Base-by-base conservation (phyloP, 2,329 filamentous ascomycete species). In the Monilinia aucupariae region DNA sequence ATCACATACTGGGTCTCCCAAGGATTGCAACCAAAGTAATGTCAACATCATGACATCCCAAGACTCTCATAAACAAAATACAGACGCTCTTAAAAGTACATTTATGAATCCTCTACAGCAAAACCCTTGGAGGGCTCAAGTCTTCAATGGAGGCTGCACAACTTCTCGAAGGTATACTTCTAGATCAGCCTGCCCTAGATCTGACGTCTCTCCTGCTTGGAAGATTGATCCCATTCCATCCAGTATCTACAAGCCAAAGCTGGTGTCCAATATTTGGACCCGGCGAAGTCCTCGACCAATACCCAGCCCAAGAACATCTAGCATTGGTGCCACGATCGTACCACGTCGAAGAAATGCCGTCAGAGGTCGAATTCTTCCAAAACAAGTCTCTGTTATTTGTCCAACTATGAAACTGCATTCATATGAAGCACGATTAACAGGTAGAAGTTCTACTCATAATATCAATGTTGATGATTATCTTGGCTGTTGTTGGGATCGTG, bases 261-360 rank as follows among this genome's bases (percentile, higher is more conserved):
- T 27, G 30, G 34, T 20, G 8, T n/a, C n/a, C 15, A 25, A 4
- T 20, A 47, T 6, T 25, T 27, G 30, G 30, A 58, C n/a, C n/a
- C 32, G 15, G 15, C 30, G 27, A 37, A 58, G 13, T 20, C n/a
- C 54, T 47, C 30, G 30, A 22, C 54, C n/a, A 48, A 32, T 47
- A 17, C 41, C 54, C 37, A 47, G 54, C 22, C 54, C 54, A 17
- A 58, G 54, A 34, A 47, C 13, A 34, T 58, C 54, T 27, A 58
- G 54, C n/a, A 41, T 58, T 34, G 30, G 54, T 58, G 54, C 54
- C 8, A 58, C 54, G 4, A 47, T 48, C 7, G 4, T 15, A 5
- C 54, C 54, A 58, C 43, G 41, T 20, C 41, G 54, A 32, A 47
- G 54, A 32, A 58, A 58, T 48, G 54, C 54, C n/a, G 43, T 58